Conservation (phyloP, 345 rosid species). For the Pugionium dolabratum region DNA sequence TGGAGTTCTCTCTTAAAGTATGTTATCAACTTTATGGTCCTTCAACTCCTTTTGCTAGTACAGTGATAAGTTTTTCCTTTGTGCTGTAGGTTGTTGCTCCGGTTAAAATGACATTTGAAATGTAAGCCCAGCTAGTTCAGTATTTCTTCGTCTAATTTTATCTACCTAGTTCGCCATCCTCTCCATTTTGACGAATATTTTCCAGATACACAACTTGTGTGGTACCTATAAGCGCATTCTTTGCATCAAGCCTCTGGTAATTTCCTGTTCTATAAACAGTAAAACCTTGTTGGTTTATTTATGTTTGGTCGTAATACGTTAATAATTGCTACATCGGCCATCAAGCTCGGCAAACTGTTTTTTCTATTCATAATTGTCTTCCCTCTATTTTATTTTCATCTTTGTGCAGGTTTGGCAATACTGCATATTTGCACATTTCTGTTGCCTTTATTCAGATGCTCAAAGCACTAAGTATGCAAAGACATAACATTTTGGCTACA, state of each 20-base stretch:
- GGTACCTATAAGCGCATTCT: conserved; percentile 91
- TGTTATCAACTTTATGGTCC: conserved; percentile 14
- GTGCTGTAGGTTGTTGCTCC: conserved; percentile 83
- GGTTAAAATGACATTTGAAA: conserved; percentile 92
- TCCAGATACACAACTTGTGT: conserved; percentile 92
- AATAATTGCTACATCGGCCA: conserved; percentile 5
- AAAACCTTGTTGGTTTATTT: not conserved
- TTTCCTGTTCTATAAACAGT: conserved; percentile 32
- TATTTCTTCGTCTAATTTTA: not conserved
- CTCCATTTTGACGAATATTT: conserved; percentile 26
- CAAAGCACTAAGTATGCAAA: conserved; percentile 85
- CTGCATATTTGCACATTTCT: conserved; percentile 87
- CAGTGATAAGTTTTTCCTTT: conserved; percentile 21
- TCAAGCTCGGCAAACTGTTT: not conserved
- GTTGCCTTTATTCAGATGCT: conserved; percentile 99
- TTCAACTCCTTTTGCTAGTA: conserved; percentile 13
- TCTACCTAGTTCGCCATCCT: not conserved
- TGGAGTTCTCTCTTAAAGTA: not conserved
- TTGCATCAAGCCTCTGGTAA: conserved; percentile 98
- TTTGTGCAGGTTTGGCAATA: conserved; percentile 90
- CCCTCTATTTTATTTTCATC: conserved; percentile 20
- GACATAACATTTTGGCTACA: conserved; percentile 22
- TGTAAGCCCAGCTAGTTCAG: conserved; percentile 53
- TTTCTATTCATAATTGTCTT: conserved; percentile 7
- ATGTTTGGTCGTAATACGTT: conserved; percentile 4